These are phyloP conservation scores for Termitomyces sp. DNA, from an alignment of 768 basidiomycete genomes.

Conservation along the genomic window DNA sequence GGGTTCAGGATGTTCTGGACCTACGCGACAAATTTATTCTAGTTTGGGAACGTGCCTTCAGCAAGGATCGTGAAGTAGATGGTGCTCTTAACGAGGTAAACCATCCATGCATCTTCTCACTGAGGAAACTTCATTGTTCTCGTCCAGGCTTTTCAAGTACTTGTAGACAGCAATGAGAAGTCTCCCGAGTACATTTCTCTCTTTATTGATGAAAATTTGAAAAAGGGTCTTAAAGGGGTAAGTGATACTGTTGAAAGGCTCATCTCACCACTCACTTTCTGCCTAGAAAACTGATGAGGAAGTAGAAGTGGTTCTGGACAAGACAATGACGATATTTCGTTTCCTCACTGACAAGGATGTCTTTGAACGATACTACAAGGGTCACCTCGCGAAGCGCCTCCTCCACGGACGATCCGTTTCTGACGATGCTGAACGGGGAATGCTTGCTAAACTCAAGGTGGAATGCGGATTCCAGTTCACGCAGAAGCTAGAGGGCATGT, in stretches of 20 bases:
- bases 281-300: slow-evolving; percentile 90
- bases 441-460: slow-evolving; percentile 95
- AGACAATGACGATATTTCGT: slow-evolving; percentile 94
- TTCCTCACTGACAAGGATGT: slow-evolving; percentile 94
- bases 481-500: slow-evolving; percentile 98
- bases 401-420: slow-evolving; percentile 84
- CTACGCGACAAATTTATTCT: slow-evolving; percentile 89
- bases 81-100: slow-evolving; percentile 79
- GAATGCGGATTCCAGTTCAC: slow-evolving; percentile 98
- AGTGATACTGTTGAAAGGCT: slow-evolving; percentile 22
- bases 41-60: slow-evolving; percentile 68
- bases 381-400: slow-evolving; percentile 90
- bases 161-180: slow-evolving; percentile 84
- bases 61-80: slow-evolving; percentile 70
- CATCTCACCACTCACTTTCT: slow-evolving; percentile 2
- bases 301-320: slow-evolving; percentile 85
- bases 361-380: slow-evolving; percentile 97
- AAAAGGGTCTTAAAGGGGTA: slow-evolving; percentile 92
- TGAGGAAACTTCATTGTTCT: neutral
- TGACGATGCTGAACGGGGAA: slow-evolving; percentile 95
- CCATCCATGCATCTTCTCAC: neutral
- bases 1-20: slow-evolving; percentile 89
- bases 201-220: slow-evolving; percentile 95
- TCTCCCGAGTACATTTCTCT: slow-evolving; percentile 93
- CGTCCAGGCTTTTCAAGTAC: slow-evolving; percentile 81